Percentiles rank a stretch among this genome's conserved stretches.
Evolutionary conservation across 2,329 filamentous ascomycete species (phyloP).

Genomic region (Fusarium incarnatum): DNA sequence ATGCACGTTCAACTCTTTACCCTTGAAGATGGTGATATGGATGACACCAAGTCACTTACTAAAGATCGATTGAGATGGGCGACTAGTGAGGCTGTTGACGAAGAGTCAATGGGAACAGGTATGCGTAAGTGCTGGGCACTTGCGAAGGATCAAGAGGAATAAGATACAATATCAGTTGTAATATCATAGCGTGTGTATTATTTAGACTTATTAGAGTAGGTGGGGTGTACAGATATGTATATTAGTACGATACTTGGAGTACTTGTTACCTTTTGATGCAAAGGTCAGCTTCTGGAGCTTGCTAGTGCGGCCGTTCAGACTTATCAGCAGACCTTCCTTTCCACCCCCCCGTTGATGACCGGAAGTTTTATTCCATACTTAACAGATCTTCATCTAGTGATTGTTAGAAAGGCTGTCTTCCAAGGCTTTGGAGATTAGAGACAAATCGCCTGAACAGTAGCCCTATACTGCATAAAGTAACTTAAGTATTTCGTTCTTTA

Average conservation of each 20-base stretch:
- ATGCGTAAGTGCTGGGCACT: conserved; percentile 69
- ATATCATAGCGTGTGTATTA: neutral
- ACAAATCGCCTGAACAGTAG: no score
- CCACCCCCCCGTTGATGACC: no score
- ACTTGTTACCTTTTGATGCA: neutral
- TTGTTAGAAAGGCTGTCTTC: no score
- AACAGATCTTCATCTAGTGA: no score
- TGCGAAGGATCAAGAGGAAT: conserved; percentile 45
- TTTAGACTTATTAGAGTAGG: neutral
- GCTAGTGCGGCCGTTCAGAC: no score
- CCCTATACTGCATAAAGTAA: no score
- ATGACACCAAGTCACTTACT: conserved; percentile 10
- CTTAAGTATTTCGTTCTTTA: no score
- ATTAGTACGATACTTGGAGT: neutral
- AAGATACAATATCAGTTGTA: conserved; percentile 18
- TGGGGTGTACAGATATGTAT: neutral
- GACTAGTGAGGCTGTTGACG: conserved; percentile 55
- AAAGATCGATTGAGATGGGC: conserved; percentile 52
- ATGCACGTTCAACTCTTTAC: conserved; percentile 68
- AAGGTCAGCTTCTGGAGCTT: neutral
- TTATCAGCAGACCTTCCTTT: no score
- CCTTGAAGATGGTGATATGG: conserved; percentile 38
- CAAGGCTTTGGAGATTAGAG: no score
- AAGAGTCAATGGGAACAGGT: conserved; percentile 67
- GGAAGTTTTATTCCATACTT: no score